Percentiles rank a stretch among this genome's conserved stretches.
These are phyloP conservation scores for Exophiala sp. DNA, from an alignment of 2,329 filamentous ascomycete species.

Conservation along the genomic window DNA sequence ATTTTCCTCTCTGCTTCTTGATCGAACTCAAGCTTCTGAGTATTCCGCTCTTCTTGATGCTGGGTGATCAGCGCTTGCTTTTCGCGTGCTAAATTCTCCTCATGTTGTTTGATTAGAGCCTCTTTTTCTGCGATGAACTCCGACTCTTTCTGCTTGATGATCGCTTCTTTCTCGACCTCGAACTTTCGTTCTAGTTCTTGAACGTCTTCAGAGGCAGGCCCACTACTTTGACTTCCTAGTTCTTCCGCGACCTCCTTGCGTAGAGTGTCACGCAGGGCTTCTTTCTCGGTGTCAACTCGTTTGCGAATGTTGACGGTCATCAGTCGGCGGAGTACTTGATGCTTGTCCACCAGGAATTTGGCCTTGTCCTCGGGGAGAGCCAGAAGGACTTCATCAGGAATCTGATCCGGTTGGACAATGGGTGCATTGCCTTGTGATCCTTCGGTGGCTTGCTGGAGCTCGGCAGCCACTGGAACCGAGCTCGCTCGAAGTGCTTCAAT, in stretches of 20 bases:
- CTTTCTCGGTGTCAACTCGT: constrained; percentile 34
- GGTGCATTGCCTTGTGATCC: constrained; percentile 22
- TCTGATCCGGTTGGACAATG: constrained; percentile 32
- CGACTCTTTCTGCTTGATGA: constrained; percentile 40
- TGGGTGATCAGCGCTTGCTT: constrained; percentile 42
- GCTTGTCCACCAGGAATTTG: constrained; percentile 49
- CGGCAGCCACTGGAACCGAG: constrained; percentile 35
- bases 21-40: constrained; percentile 57
- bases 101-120: constrained; percentile 35
- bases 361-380: constrained; percentile 50
- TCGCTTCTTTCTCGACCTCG: constrained; percentile 18
- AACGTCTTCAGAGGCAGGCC: constrained; percentile 1
- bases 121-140: constrained; percentile 38
- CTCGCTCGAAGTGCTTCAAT: constrained; percentile 38
- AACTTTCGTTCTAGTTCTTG: constrained; percentile 24
- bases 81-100: constrained; percentile 40
- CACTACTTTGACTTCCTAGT: constrained; percentile 7
- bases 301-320: constrained; percentile 57
- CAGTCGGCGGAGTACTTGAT: constrained; percentile 48
- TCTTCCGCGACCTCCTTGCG: constrained; percentile 34
- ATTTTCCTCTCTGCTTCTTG: constrained; percentile 40
- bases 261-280: constrained; percentile 31
- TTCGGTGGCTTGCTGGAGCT: constrained; percentile 24
- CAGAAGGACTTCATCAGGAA: constrained; percentile 36
- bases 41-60: constrained; percentile 57